Evolutionary conservation across 2,329 filamentous ascomycete species (phyloP), one percentile per base, ranked within the genome.

Genomic region (Aspergillus pseudoglaucus): DNA sequence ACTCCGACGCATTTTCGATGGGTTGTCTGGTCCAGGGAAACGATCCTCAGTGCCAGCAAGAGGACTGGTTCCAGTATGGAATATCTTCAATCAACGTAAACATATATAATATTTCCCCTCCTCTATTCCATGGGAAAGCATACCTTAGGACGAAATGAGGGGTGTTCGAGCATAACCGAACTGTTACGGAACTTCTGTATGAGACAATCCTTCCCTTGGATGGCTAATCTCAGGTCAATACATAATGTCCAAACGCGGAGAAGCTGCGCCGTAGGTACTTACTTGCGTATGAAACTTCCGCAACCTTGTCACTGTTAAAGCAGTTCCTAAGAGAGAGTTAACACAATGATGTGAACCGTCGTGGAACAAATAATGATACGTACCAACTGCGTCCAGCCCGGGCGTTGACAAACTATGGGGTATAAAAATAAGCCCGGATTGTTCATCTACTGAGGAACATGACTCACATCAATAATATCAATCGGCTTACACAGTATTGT

Each of bases 181-280:
- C 89, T 95, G 72, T 98, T 98, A 32, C 93, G 84, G 63, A 98
- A 98, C 64, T 97, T 96, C 66, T 94, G 87, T 6, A 96, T 82
- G 0, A 97, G 77, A 54, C 88, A 91, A 62, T 95, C 90, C 53
- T 86, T 85, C 41, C 93, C 93, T 73, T 98, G 93, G 50, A 95
- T 91, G 10, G 90, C 87, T 90, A 48, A 38, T 43, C 32, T 45
- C 17, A 10, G 8, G 47, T 45, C 47, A 72, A 61, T 42, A 53
- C 46, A 38, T 6, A 12, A 25, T 25, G 6, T 20, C 17, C 37
- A 22, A 39, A 8, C 18, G 3, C 12, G 37, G 15, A 32, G 3
- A 9, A 30, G 43, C 9, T 44, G 32, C 4, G 25, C 9, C 6
- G 44, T 22, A 27, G 33, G 37, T 6, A 76, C 85, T 72, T 69